phyloP scores from a whole-genome alignment of 2,329 filamentous ascomycete genomes.

The Ustilaginoidea virens region DNA sequence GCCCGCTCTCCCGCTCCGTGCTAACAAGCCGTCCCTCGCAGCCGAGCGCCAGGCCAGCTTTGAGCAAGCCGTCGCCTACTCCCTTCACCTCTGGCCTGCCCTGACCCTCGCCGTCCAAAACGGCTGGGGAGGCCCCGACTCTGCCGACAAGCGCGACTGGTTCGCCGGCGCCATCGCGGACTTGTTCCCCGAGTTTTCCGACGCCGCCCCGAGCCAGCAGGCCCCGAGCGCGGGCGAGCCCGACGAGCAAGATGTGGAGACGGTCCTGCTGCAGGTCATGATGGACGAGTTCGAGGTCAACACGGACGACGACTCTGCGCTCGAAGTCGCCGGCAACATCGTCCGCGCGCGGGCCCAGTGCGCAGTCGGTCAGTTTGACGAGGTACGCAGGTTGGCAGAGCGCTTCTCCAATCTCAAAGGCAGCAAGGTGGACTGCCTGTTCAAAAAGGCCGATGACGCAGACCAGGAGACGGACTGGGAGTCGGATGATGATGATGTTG shows the following conservation, averaged over 20 bases:
- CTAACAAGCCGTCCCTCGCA: too few species aligned
- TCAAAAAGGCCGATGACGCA: slow-evolving; percentile 37
- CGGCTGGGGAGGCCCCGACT: slow-evolving; percentile 75
- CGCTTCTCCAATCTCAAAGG: slow-evolving; percentile 48
- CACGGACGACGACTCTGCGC: slow-evolving; percentile 77
- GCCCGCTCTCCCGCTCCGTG: too few species aligned
- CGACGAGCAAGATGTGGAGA: slow-evolving; percentile 67
- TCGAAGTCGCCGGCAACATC: slow-evolving; percentile 58
- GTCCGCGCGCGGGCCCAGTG: slow-evolving; percentile 51
- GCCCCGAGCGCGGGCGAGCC: slow-evolving; percentile 29
- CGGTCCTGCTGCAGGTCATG: slow-evolving; percentile 78
- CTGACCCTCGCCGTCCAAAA: slow-evolving; percentile 77
- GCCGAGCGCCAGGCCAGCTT: slow-evolving; percentile 49
- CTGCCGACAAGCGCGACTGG: slow-evolving; percentile 86
- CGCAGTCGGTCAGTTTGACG: slow-evolving; percentile 47
- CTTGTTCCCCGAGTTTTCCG: slow-evolving; percentile 54
- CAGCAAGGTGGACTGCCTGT: slow-evolving; percentile 36
- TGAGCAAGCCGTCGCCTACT: slow-evolving; percentile 75
- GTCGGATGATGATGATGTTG: slow-evolving; percentile 45
- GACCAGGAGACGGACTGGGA: slow-evolving; percentile 48
- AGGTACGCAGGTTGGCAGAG: slow-evolving; percentile 46
- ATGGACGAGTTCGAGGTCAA: slow-evolving; percentile 90
- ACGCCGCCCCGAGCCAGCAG: slow-evolving; percentile 14
- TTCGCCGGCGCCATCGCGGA: slow-evolving; percentile 79
- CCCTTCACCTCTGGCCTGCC: slow-evolving; percentile 76